Base-by-base conservation (phyloP, 1,284 basidiomycete genomes). In the Heterobasidion parviporum region DNA sequence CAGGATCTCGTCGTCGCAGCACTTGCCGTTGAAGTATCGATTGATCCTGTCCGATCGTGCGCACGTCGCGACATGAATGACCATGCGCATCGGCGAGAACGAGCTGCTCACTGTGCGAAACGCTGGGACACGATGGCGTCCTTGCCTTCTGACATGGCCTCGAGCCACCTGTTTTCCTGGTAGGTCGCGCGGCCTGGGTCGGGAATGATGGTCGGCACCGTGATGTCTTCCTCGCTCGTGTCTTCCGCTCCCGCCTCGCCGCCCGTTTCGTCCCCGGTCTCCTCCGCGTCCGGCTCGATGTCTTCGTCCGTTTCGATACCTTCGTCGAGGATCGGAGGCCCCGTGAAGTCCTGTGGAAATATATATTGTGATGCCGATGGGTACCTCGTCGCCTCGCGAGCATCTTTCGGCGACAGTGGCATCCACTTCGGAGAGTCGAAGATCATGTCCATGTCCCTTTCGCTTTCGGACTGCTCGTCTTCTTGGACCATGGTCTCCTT, bases 171-270 rank as follows among this genome's bases (percentile, higher is more conserved):
- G 52, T 85, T 78, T 68, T 95, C 87, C 55, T 85, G 66, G 8
- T 83, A 77, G 12, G 84, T 91, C 26, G 92, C 92, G 38, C 85
- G 78, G 1, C 83, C 85, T n/a, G 92, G 93, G 69, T 94, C 89
- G 54, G 76, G 75, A 53, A 95, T 92, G 67, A 94, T 82, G 1
- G 81, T 79, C 8, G 87, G 74, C 54, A 66, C 67, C 45, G 68
- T 56, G 45, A 68, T 66, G 56, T 72, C 67, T 47, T 65, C 63
- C 33, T 67, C 65, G 15, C 63, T 60, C 9, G 12, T 20, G 9
- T 48, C 46, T n/a, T 18, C 26, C 46, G n/a, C 18, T 3, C 61
- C 65, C 41, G 70, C 69, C 49, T 71, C 73, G 44, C 69, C 68
- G 32, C 70, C 70, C 35, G 5, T n/a, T 14, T 64, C 59, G 32